These are phyloP conservation scores for Venturia carpophila DNA, from an alignment of 2,329 filamentous ascomycete species.

Conservation along the genomic window DNA sequence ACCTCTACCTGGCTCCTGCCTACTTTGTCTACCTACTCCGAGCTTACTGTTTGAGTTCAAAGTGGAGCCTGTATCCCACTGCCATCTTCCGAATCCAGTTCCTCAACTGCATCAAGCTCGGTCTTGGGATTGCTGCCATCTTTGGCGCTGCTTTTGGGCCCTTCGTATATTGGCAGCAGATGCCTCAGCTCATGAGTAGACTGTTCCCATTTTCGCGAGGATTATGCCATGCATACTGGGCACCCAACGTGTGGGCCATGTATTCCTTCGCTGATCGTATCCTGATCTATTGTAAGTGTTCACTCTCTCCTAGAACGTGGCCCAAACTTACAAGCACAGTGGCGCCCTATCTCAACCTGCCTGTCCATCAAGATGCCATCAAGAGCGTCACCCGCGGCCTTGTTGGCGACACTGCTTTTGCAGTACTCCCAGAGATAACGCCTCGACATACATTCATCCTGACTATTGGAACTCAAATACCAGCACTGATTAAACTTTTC, in stretches of 20 bases:
- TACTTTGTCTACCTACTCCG: constrained; percentile 94
- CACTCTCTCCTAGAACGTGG: constrained; percentile 64
- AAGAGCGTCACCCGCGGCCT: constrained; percentile 87
- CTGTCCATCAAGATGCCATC: constrained; percentile 65
- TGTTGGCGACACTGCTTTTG: constrained; percentile 89
- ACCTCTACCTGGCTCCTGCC: constrained; percentile 89
- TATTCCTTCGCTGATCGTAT: constrained; percentile 86
- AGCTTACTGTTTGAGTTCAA: constrained; percentile 74
- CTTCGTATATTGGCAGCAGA: constrained; percentile 72
- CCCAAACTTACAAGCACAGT: constrained; percentile 47
- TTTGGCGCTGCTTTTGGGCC: constrained; percentile 82
- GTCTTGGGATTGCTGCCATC: constrained; percentile 59
- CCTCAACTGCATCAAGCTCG: constrained; percentile 76
- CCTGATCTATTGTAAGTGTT: constrained; percentile 61
- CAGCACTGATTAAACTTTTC: constrained; percentile 71
- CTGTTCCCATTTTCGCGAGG: constrained; percentile 92
- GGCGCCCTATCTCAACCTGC: constrained; percentile 70
- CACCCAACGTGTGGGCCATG: constrained; percentile 92
- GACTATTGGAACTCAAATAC: constrained; percentile 70
- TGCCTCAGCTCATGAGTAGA: constrained; percentile 73
- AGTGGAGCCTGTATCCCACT: constrained; percentile 24
- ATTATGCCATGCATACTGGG: constrained; percentile 97
- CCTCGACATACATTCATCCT: constrained; percentile 72
- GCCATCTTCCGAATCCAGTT: constrained; percentile 70
- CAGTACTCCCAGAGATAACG: constrained; percentile 79